Conservation (phyloP, 2,329 filamentous ascomycete genomes). For the Cladosporium phlei region DNA sequence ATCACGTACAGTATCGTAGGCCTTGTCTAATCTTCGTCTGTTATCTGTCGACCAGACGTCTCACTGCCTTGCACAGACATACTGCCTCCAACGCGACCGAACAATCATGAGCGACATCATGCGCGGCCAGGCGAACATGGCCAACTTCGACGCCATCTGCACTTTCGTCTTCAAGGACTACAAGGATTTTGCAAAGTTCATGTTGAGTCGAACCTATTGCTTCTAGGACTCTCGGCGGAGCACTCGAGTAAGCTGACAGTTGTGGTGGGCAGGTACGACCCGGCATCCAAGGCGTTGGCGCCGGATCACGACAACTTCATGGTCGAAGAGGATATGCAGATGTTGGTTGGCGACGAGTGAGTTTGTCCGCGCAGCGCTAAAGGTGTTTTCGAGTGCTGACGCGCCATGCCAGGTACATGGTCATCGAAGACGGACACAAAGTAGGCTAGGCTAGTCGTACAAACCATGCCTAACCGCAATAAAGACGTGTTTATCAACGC, state of each 20-base stretch:
- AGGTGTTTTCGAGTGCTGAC: neutral
- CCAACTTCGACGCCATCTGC: constrained; percentile 46
- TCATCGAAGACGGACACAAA: constrained; percentile 25
- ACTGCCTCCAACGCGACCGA: constrained; percentile 41
- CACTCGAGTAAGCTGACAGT: neutral
- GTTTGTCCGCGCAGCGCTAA: neutral
- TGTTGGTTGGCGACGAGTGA: constrained; percentile 45
- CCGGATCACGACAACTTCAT: constrained; percentile 34
- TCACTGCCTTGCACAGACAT: constrained; percentile 37
- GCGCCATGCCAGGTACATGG: constrained; percentile 20
- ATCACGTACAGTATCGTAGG: constrained; percentile 44
- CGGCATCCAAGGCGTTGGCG: constrained; percentile 38
- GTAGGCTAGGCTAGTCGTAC: constrained; percentile 47
- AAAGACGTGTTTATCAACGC: neutral
- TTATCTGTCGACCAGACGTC: no score
- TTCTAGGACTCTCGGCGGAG: neutral
- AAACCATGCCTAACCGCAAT: neutral
- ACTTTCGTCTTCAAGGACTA: constrained; percentile 47
- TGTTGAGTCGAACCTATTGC: constrained; percentile 18
- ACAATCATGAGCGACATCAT: constrained; percentile 44
- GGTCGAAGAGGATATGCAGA: constrained; percentile 36
- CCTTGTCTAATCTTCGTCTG: no score
- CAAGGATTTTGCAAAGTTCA: constrained; percentile 41
- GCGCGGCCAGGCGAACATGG: constrained; percentile 40
- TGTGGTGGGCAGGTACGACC: constrained; percentile 32